Percentiles rank a stretch among this genome's conserved stretches.
These are phyloP conservation scores for Podospora didyma DNA, from an alignment of 495 filamentous ascomycete genomes.

Conservation along the genomic window DNA sequence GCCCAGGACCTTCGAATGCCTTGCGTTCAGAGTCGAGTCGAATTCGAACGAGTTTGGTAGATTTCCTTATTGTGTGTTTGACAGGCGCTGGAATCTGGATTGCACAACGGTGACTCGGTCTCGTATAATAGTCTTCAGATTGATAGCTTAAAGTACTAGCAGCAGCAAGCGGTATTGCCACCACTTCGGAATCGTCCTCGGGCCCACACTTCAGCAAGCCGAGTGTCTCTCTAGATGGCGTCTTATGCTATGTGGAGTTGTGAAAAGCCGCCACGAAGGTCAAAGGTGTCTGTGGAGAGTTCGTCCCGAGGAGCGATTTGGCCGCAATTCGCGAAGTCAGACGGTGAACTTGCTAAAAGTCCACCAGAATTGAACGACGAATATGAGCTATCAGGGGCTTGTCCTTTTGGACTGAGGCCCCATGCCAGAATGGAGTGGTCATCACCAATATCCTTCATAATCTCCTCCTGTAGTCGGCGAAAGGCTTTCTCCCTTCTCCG, in stretches of 20 bases:
- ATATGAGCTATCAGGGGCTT: not conserved
- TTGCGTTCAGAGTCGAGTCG: not conserved
- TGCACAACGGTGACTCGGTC: not conserved
- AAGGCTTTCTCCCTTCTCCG: constrained; percentile 30
- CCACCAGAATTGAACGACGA: not conserved
- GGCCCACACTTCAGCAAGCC: not conserved
- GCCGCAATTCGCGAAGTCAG: not conserved
- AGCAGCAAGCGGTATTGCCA: not conserved
- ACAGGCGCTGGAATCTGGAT: not conserved
- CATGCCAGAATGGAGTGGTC: constrained; percentile 28
- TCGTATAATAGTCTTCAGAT: not conserved
- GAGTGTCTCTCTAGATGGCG: not conserved
- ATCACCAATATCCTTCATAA: constrained; percentile 25
- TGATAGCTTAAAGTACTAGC: not conserved
- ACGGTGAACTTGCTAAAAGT: not conserved
- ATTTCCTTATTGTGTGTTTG: not conserved
- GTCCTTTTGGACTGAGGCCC: not conserved
- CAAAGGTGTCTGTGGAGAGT: not conserved
- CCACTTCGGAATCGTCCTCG: not conserved
- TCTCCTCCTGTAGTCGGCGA: constrained; percentile 18
- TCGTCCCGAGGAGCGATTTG: not conserved
- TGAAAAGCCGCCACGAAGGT: not conserved
- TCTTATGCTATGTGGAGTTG: not conserved
- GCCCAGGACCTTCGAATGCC: not conserved
- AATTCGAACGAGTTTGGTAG: not conserved